phyloP scores from a whole-genome alignment of 148 eudicot species.

The Beta vulgaris region DNA sequence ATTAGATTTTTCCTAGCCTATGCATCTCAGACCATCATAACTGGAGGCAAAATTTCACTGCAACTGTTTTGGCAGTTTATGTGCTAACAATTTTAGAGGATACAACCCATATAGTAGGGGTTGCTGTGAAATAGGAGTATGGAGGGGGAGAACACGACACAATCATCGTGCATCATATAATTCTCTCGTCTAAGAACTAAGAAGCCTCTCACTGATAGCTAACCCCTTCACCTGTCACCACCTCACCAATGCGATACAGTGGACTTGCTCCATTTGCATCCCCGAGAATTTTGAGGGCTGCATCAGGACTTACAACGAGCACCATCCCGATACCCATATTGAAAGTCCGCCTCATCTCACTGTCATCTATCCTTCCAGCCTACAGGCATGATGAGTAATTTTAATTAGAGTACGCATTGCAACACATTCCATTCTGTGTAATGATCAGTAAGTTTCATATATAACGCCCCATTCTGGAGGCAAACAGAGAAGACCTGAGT shows the following conservation, averaged over 20 bases:
- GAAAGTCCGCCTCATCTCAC: slow-evolving; percentile 87
- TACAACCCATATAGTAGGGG: neutral
- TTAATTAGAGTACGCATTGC: neutral
- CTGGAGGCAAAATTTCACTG: slow-evolving; percentile 1
- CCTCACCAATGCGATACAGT: slow-evolving; percentile 71
- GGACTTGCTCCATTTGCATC: slow-evolving; percentile 35
- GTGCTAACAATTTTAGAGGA: neutral
- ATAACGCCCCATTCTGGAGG: too few relatives aligned
- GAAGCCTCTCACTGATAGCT: slow-evolving; percentile 29
- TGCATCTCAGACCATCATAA: neutral
- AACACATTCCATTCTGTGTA: neutral
- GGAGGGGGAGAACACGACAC: neutral
- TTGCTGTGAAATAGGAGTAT: neutral
- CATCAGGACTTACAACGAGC: slow-evolving; percentile 66
- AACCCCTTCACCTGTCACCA: slow-evolving; percentile 71
- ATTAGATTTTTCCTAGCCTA: neutral
- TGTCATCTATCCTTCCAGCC: slow-evolving; percentile 76
- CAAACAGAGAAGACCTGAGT: too few relatives aligned
- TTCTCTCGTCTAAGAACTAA: neutral
- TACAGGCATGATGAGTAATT: slow-evolving; percentile 19
- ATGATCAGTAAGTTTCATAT: too few relatives aligned
- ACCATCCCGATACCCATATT: slow-evolving; percentile 98
- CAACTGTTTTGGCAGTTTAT: neutral
- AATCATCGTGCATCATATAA: neutral
- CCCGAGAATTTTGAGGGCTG: slow-evolving; percentile 54